Evolutionary conservation across 495 filamentous ascomycete genomes (phyloP), one percentile per base, ranked within the genome.

Genomic region (Baudoinia panamericana): DNA sequence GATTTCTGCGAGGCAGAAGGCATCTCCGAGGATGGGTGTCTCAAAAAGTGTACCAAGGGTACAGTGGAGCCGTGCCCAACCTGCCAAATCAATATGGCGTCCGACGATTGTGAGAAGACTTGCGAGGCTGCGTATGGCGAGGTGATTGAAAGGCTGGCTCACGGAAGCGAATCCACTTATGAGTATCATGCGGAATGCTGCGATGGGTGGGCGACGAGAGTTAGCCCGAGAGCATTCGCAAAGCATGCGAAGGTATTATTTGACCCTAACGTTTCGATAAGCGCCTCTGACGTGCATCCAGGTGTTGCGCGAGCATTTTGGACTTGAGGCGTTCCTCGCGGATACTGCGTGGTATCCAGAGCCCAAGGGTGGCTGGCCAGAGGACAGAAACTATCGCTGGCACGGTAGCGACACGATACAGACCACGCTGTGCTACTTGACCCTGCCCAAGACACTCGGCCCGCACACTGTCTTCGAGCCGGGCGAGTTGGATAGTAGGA

Each of bases 381-480:
- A 36, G 33, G 16, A 36, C 19, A 23, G 23, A 20, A 36, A 36
- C 23, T 7, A 28, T 39, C 24, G 24, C 19, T 25, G 36, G 36
- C 8, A 26, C 16, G 4, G 4, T n/a, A n/a, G 7, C 10, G 38
- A 30, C 18, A 27, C 18, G 6, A 20, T 4, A 3, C 9, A 29
- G 29, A 42, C 39, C 12, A 42, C 39, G 11, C 20, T 42, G 8
- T 42, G 39, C 30, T 42, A 42, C 30, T 17, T 42, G 17, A 34
- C 30, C 4, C 39, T 42, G 6, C 39, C 30, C 4, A 13, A 42
- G 17, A 3, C 5, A 4, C 5, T 24, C 16, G 24, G 5, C 2
- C 15, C 12, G 3, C 5, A 10, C 5, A 12, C 4, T 5, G 4
- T 13, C 3, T 42, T 16, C 30, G 12, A 12, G 5, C 32, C 41